These are phyloP conservation scores for Ustilago sp. DNA, from an alignment of 1,284 basidiomycete genomes.

Conservation along the genomic window DNA sequence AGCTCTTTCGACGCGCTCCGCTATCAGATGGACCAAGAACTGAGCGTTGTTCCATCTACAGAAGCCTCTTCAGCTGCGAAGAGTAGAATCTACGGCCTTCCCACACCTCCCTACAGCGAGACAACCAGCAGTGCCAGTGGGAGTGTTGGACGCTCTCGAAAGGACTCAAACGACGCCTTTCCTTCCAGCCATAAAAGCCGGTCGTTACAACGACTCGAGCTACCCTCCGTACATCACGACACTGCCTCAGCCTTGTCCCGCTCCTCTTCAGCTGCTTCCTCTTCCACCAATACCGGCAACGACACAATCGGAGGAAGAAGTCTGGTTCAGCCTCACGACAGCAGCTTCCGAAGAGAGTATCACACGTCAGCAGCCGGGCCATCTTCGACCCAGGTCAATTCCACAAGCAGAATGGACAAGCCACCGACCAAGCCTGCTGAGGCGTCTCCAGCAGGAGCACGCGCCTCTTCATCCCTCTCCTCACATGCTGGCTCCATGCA, in stretches of 20 bases:
- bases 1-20: slow-evolving; percentile 19
- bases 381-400: not conserved
- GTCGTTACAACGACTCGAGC: slow-evolving; percentile 6
- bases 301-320: slow-evolving; percentile 37
- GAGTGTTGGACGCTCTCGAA: slow-evolving; percentile 33
- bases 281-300: slow-evolving; percentile 35
- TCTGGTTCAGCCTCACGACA: slow-evolving; percentile 17
- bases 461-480: slow-evolving; percentile 26
- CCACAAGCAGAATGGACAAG: slow-evolving; percentile 1
- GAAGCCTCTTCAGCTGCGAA: not conserved
- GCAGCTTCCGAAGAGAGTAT: slow-evolving; percentile 15
- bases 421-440: not conserved
- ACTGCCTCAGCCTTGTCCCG: slow-evolving; percentile 10
- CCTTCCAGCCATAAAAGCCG: not conserved
- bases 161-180: slow-evolving; percentile 21
- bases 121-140: slow-evolving; percentile 38
- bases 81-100: slow-evolving; percentile 18
- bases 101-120: slow-evolving; percentile 50
- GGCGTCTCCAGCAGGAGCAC: slow-evolving; percentile 19
- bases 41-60: not conserved
- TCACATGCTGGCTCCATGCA: slow-evolving; percentile 3
- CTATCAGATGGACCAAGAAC: slow-evolving; percentile 7
- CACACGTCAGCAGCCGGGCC: not conserved
- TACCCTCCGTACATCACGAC: not conserved
- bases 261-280: slow-evolving; percentile 39